Conservation (phyloP, 345 rosid genomes). For the Ailanthus altissimus region DNA sequence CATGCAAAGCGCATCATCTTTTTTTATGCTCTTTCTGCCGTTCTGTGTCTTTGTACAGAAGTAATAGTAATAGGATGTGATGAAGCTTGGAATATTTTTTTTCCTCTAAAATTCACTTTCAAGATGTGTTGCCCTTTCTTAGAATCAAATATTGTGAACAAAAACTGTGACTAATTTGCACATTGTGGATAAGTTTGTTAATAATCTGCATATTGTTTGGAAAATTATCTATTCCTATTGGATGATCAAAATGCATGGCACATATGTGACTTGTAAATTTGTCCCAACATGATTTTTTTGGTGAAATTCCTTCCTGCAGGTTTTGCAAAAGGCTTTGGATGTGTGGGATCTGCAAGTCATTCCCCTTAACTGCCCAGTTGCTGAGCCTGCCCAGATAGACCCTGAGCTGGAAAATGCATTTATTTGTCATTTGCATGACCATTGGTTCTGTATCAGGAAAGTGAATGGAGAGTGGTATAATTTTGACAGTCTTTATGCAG, state of each 20-base stretch:
- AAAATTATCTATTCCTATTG: neutral
- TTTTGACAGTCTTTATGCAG: conserved; percentile 89
- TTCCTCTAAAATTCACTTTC: neutral
- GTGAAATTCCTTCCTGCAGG: conserved; percentile 40
- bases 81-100: no score
- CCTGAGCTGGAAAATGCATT: conserved; percentile 88
- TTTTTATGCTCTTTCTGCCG: neutral
- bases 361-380: conserved; percentile 82
- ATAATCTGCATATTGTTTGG: no score
- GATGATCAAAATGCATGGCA: conserved; percentile 9
- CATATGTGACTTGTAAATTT: conserved; percentile 1
- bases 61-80: neutral
- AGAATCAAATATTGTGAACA: neutral
- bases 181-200: no score
- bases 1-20: neutral
- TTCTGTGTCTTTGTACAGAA: neutral
- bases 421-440: conserved; percentile 92
- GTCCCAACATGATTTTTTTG: neutral
- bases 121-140: neutral
- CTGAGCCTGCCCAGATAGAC: conserved; percentile 88
- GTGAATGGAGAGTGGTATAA: conserved; percentile 93
- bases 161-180: neutral
- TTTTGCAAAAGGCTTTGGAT: conserved; percentile 88
- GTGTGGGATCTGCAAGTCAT: conserved; percentile 93
- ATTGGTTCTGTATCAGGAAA: conserved; percentile 93